Conservation (phyloP, 2,329 filamentous ascomycete species). For the Teratosphaeria viscida region DNA sequence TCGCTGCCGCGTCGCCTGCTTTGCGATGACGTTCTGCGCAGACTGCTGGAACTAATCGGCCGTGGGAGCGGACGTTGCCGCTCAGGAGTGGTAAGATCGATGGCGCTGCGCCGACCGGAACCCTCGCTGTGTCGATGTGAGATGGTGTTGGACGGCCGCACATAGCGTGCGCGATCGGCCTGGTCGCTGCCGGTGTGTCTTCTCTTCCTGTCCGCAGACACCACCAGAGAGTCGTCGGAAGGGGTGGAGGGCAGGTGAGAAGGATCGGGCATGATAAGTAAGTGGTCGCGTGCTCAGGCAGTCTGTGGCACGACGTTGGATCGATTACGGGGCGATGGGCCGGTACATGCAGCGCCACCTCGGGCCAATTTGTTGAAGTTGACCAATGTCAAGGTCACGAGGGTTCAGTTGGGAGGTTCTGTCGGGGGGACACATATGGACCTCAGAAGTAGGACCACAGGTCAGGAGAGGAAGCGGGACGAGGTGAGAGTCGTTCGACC, state of each 20-base stretch:
- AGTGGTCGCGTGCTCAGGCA: neutral
- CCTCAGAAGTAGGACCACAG: neutral
- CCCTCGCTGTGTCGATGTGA: slow-evolving; percentile 3
- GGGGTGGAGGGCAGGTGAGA: neutral
- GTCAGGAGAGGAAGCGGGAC: neutral
- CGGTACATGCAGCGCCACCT: neutral
- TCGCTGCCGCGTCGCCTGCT: slow-evolving; percentile 24
- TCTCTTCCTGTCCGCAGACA: slow-evolving; percentile 19
- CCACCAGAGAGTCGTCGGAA: neutral
- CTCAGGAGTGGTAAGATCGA: slow-evolving; percentile 17
- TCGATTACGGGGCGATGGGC: neutral
- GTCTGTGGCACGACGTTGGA: neutral
- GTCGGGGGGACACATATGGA: no score
- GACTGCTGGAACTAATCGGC: neutral
- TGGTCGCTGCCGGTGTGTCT: slow-evolving; percentile 16
- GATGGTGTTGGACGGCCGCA: neutral
- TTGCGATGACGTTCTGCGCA: neutral
- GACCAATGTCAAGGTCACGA: neutral
- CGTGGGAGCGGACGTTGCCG: neutral
- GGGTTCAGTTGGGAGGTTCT: neutral
- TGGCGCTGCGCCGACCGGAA: slow-evolving; percentile 8
- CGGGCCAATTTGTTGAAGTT: neutral
- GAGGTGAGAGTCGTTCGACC: neutral
- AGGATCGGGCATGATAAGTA: neutral
- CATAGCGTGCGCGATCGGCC: slow-evolving; percentile 2